Conservation (phyloP, 1,284 basidiomycete species). For the Cutaneotrichosporon cutaneum region DNA sequence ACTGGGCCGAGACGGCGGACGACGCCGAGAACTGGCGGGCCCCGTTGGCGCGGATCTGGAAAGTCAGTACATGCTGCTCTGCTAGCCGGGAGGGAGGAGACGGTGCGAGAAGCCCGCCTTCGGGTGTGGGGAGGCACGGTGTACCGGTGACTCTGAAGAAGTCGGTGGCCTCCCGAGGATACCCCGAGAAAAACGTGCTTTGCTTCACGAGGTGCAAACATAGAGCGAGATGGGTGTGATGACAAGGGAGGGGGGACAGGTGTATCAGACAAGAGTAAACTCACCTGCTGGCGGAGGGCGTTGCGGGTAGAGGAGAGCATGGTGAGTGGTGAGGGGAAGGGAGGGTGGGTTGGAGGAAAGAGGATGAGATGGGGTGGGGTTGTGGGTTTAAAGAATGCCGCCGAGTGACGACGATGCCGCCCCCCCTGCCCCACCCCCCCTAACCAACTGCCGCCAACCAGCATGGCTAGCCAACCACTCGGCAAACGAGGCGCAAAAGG, state of each 20-base stretch:
- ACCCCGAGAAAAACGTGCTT: background rate
- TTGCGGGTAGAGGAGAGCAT: conserved; percentile 28
- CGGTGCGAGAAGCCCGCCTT: background rate
- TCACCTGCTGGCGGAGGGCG: conserved; percentile 40
- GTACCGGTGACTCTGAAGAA: background rate
- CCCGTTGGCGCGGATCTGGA: conserved; percentile 27
- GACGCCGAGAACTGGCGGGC: conserved; percentile 58
- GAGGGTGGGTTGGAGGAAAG: conserved; percentile 4
- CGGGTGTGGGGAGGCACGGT: background rate
- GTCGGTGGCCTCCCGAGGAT: background rate
- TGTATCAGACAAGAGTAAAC: conserved; percentile 8
- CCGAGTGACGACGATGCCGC: conserved; percentile 11
- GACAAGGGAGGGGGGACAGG: background rate
- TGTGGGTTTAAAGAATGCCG: conserved; percentile 10
- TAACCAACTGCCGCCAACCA: too few species aligned
- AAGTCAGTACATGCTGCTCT: background rate
- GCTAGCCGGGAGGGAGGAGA: background rate
- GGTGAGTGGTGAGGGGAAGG: conserved; percentile 11
- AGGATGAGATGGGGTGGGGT: background rate
- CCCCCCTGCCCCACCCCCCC: background rate
- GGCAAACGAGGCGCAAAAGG: background rate
- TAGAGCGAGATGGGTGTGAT: background rate
- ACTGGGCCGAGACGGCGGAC: conserved; percentile 63
- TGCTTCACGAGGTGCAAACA: background rate
- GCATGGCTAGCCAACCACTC: background rate